Conservation (phyloP, 179 eudicot species). For the Beta macrorhiza region DNA sequence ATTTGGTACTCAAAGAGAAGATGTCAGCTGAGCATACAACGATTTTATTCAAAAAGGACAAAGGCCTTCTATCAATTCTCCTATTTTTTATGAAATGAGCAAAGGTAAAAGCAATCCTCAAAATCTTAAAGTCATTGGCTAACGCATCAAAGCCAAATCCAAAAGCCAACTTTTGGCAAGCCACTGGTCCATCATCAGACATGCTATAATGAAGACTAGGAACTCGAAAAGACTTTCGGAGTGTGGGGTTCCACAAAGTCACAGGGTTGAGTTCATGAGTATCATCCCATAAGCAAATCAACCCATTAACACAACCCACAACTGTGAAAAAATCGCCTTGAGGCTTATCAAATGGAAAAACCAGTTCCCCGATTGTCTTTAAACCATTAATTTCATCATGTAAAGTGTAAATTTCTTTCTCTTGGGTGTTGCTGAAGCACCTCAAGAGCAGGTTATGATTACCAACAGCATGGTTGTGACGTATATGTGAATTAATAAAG, state of each 20-base stretch:
- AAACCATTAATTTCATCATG: not conserved
- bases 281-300: constrained; percentile 2
- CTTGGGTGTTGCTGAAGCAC: not conserved
- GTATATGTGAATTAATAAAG: not conserved
- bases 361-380: not conserved
- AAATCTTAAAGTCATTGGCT: constrained; percentile 1
- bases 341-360: not conserved
- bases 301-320: not conserved
- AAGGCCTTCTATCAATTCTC: not conserved
- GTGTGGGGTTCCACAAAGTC: not conserved
- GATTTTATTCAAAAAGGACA: not conserved
- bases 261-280: not conserved
- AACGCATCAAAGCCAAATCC: constrained; percentile 3
- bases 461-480: not conserved
- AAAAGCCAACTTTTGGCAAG: not conserved
- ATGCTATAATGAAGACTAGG: not conserved
- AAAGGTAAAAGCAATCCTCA: not conserved
- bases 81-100: not conserved
- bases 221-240: not conserved
- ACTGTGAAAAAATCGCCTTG: not conserved
- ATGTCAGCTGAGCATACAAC: not conserved
- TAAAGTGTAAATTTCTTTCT: not conserved
- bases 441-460: not conserved
- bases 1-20: not conserved
- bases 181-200: not conserved